A percentile compares a stretch with the other conserved stretches of the same genome.
These are phyloP conservation scores for Calocera viscosa DNA, from an alignment of 768 basidiomycete species.

Conservation along the genomic window DNA sequence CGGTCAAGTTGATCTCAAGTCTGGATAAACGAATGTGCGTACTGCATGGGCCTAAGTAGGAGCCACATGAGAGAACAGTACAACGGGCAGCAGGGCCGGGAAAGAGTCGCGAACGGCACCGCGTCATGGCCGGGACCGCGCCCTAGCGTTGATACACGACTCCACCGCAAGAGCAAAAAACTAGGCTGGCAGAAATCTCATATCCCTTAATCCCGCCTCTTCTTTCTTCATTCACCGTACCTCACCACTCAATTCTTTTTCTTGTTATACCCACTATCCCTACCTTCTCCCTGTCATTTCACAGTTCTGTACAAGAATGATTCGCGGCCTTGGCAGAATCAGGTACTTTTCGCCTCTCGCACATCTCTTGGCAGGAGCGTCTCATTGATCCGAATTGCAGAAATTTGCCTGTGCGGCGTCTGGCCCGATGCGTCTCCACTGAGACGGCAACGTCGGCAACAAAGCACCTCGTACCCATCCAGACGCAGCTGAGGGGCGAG, in stretches of 20 bases:
- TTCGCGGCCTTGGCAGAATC: slow-evolving; percentile 3
- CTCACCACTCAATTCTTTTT: background rate
- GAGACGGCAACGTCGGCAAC: background rate
- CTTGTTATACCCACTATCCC: background rate
- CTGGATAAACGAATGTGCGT: too few species aligned
- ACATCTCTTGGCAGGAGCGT: background rate
- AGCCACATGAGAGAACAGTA: background rate
- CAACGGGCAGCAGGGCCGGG: background rate
- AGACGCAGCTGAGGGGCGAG: slow-evolving; percentile 41
- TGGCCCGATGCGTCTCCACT: background rate
- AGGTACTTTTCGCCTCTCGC: background rate
- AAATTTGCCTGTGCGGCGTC: background rate
- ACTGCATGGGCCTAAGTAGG: too few species aligned
- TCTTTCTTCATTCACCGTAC: background rate
- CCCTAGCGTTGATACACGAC: background rate
- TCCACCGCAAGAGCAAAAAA: background rate
- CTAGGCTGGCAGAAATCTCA: background rate
- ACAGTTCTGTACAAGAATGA: background rate
- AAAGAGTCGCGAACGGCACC: slow-evolving; percentile 1
- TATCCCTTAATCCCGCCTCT: background rate
- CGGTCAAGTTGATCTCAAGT: too few species aligned
- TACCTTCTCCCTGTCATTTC: background rate
- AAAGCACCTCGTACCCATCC: slow-evolving; percentile 2
- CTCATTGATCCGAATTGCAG: background rate
- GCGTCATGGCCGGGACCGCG: background rate